These are phyloP conservation scores for Closterium sp. DNA, from an alignment of 139 green algal genomes.

Conservation along the genomic window DNA sequence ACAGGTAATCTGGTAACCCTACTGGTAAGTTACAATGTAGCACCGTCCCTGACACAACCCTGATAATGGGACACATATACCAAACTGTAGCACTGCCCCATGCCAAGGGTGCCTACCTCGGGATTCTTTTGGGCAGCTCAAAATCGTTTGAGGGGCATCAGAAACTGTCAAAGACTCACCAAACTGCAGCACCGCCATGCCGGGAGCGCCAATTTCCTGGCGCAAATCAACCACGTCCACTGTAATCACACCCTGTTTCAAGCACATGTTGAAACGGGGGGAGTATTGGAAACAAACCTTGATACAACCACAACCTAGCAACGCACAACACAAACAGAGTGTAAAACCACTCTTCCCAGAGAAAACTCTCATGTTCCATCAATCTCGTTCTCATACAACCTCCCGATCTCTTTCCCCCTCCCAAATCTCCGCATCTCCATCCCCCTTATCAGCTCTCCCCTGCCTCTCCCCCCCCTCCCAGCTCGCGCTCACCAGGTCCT, in stretches of 20 bases:
- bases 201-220: slow-evolving; percentile 82
- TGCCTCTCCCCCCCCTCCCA: not conserved
- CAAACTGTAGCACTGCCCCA: slow-evolving; percentile 99
- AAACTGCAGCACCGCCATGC: slow-evolving; percentile 99
- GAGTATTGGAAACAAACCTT: not conserved
- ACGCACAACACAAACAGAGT: not conserved
- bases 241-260: slow-evolving; percentile 84
- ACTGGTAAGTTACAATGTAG: too few species aligned
- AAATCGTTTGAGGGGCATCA: too few species aligned
- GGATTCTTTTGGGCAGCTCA: slow-evolving; percentile 18
- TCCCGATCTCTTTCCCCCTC: too few species aligned
- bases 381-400: too few species aligned
- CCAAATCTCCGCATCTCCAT: not conserved
- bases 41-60: too few species aligned
- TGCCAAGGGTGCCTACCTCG: slow-evolving; percentile 63
- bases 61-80: not conserved
- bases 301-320: not conserved
- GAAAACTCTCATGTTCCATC: too few species aligned
- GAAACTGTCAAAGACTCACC: slow-evolving; percentile 37
- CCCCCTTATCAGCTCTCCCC: not conserved
- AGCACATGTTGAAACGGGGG: not conserved
- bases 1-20: too few species aligned
- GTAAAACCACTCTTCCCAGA: too few species aligned
- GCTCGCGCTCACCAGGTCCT: not conserved
- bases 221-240: slow-evolving; percentile 85